These are phyloP conservation scores for Salix dunnii DNA, from an alignment of 345 rosid genomes.

Conservation along the genomic window DNA sequence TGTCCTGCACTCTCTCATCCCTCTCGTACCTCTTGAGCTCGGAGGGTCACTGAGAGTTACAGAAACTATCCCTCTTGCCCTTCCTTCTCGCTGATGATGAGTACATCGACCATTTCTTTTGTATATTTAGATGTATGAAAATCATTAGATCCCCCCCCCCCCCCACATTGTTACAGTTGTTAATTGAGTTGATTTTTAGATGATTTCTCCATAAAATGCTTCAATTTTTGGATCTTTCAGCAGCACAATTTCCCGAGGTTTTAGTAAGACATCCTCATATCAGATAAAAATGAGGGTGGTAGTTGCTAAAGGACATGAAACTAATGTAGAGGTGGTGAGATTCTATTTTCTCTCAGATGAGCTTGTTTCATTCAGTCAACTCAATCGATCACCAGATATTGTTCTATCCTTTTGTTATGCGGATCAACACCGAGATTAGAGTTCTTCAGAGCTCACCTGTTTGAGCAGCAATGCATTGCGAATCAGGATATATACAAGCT, in stretches of 20 bases:
- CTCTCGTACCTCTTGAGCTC: conserved; percentile 70
- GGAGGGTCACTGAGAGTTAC: conserved; percentile 77
- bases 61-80: conserved; percentile 22
- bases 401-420: too few relatives aligned
- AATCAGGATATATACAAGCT: too few relatives aligned
- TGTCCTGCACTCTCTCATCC: conserved; percentile 90
- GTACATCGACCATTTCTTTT: not conserved
- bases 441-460: too few relatives aligned
- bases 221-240: not conserved
- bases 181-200: too few relatives aligned
- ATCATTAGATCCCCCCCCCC: too few relatives aligned
- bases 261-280: not conserved
- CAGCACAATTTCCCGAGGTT: not conserved
- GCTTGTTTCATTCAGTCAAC: not conserved
- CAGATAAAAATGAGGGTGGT: not conserved
- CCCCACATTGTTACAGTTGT: too few relatives aligned
- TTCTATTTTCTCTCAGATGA: not conserved
- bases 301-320: not conserved
- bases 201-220: too few relatives aligned
- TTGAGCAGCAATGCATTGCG: too few relatives aligned
- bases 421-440: too few relatives aligned
- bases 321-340: not conserved
- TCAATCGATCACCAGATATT: too few relatives aligned
- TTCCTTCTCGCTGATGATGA: not conserved
- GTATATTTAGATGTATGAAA: too few relatives aligned